A percentile compares a stretch with the other conserved stretches of the same genome.
These are phyloP conservation scores for Yarrowia sp. DNA, from an alignment of 805 yeast species.

Conservation along the genomic window DNA sequence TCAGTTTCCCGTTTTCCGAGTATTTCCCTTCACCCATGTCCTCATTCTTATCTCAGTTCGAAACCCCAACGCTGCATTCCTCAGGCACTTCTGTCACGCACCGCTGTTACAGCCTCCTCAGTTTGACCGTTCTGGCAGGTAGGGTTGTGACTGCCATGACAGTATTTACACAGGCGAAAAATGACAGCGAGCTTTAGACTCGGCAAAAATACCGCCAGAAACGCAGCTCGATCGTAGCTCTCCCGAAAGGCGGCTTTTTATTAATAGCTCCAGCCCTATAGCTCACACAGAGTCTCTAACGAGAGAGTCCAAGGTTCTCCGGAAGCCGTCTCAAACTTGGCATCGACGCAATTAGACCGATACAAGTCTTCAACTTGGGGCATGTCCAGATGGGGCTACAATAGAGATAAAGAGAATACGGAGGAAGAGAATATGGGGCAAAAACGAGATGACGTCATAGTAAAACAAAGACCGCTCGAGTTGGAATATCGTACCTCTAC, in stretches of 20 bases:
- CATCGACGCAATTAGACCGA: too few relatives aligned
- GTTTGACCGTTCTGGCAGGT: background rate
- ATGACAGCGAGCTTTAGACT: background rate
- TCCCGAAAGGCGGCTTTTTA: background rate
- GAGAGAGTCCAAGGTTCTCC: too few relatives aligned
- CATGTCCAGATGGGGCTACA: too few relatives aligned
- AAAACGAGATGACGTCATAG: too few relatives aligned
- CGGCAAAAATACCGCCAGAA: background rate
- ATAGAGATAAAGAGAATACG: too few relatives aligned
- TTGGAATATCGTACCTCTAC: too few relatives aligned
- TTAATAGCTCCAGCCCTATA: background rate
- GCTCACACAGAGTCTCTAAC: background rate
- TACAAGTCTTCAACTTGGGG: too few relatives aligned
- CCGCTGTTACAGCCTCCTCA: constrained; percentile 9
- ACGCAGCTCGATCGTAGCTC: background rate
- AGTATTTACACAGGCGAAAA: constrained; percentile 13
- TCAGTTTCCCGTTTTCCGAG: background rate
- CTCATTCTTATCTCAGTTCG: too few relatives aligned
- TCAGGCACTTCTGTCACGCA: background rate
- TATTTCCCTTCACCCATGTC: background rate
- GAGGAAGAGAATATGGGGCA: too few relatives aligned
- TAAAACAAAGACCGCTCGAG: too few relatives aligned
- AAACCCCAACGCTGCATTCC: background rate
- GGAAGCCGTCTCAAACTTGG: too few relatives aligned
- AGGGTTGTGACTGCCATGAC: constrained; percentile 38